Evolutionary conservation across 2,329 filamentous ascomycete species (phyloP).

Genomic region (Calonectria naviculata): DNA sequence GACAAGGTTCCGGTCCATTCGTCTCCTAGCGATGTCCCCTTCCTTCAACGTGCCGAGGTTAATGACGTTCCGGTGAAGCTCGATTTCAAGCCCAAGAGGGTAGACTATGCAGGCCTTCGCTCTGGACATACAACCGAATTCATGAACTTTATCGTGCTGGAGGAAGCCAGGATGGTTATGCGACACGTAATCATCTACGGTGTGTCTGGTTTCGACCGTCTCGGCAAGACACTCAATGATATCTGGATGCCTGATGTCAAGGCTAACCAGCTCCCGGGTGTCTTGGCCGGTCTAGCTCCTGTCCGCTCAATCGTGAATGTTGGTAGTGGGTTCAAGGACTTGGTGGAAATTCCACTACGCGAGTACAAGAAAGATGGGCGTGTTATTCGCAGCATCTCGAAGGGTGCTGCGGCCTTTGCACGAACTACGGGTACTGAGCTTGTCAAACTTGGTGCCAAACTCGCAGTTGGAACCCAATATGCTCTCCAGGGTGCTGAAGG

Average conservation of each 20-base stretch:
- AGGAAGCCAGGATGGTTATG: conserved; percentile 87
- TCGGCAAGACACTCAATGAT: conserved; percentile 91
- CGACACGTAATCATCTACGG: conserved; percentile 94
- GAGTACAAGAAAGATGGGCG: conserved; percentile 96
- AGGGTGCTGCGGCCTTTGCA: conserved; percentile 89
- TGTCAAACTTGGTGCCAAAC: conserved; percentile 93
- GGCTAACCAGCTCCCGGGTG: conserved; percentile 86
- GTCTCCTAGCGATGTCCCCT: conserved; percentile 79
- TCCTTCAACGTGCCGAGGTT: conserved; percentile 90
- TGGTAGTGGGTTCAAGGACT: conserved; percentile 84
- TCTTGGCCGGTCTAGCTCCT: conserved; percentile 89
- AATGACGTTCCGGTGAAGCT: conserved; percentile 83
- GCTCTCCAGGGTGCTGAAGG: conserved; percentile 89
- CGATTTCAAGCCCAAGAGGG: conserved; percentile 98
- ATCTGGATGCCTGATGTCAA: conserved; percentile 97
- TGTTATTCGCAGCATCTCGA: conserved; percentile 90
- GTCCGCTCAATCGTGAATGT: conserved; percentile 94
- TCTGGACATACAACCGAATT: conserved; percentile 97
- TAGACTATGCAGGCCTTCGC: conserved; percentile 92
- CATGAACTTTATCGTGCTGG: conserved; percentile 97
- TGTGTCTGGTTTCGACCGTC: conserved; percentile 87
- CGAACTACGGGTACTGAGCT: conserved; percentile 94
- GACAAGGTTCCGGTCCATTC: conserved; percentile 67
- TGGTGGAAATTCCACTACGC: conserved; percentile 88
- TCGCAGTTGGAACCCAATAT: conserved; percentile 95